phyloP scores from a whole-genome alignment of 208 protist species.

The Acanthamoeba quina region DNA sequence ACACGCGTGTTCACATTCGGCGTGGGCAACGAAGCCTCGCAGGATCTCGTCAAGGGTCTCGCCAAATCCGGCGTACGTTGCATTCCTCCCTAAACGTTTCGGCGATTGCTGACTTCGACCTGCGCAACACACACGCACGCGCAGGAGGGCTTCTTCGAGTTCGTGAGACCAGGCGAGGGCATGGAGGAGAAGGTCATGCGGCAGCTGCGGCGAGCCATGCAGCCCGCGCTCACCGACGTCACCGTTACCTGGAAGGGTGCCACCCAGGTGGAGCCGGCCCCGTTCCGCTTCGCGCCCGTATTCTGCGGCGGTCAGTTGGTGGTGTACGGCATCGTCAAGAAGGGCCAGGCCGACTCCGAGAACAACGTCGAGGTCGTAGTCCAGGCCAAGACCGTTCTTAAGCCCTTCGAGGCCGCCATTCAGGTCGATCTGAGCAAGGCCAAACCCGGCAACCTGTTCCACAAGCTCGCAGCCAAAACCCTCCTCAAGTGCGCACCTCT shows the following conservation, averaged over 20 bases:
- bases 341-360: background rate
- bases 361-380: background rate
- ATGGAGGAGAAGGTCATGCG: slow-evolving; percentile 77
- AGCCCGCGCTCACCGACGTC: slow-evolving; percentile 80
- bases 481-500: background rate
- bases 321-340: slow-evolving; percentile 38
- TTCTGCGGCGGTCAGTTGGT: slow-evolving; percentile 47
- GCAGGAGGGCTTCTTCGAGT: slow-evolving; percentile 76
- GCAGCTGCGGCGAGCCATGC: slow-evolving; percentile 74
- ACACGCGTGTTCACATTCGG: slow-evolving; percentile 78
- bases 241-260: slow-evolving; percentile 55
- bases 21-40: slow-evolving; percentile 69
- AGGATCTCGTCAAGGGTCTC: slow-evolving; percentile 62
- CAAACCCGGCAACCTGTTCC: background rate
- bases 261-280: background rate
- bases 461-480: slow-evolving; percentile 2
- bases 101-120: no score
- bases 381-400: background rate
- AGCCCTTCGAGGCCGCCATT: background rate
- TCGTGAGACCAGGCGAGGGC: slow-evolving; percentile 73
- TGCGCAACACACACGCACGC: background rate
- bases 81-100: background rate
- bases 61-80: slow-evolving; percentile 26
- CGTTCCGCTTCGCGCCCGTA: slow-evolving; percentile 23
- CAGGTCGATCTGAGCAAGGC: background rate